Base-by-base conservation (phyloP, 179 eudicot genomes). In the Beta lomatogona region DNA sequence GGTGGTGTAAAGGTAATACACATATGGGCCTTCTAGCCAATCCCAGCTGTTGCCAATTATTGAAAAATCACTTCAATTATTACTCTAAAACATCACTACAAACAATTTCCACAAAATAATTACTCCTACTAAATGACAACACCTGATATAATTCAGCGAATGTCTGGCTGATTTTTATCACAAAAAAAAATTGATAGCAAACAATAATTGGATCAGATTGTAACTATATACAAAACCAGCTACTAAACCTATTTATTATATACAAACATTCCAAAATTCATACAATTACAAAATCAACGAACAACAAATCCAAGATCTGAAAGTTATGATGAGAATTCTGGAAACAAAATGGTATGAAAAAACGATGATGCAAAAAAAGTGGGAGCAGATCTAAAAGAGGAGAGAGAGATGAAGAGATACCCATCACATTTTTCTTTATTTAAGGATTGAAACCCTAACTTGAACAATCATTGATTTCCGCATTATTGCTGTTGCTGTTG, bases 1-100 rank as follows among this genome's bases (percentile, higher is more conserved):
- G 22, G 90, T 88, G 9, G 85, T 93, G 86, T 95, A 95, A 7
- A 95, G 97, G 78, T 86, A 95, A 89, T 95, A 95, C 25, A 95
- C 98, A 83, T 95, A 95, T 3, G 98, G 98, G 0, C 98, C 98
- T 85, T 95, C 98, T 84, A 95, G 88, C 99, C 99, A 95, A 87
- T 95, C 98, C 98, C 99, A 69, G 99, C 99, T 95, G 86, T 86
- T 79, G 69, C 76, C 77, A 73, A 55, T 73, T 0, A 52, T 28
- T 54, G 31, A 15, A 71, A 48, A 78, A 60, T 45, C 69, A 71
- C 48, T 61, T 75, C 66, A 54, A 61, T 18, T 19, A 64, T 65
- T 54, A 53, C 75, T 67, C 5, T 8, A 44, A 18, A 50, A 48
- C 73, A 52, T 16, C 25, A 53, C 36, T 22, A 44, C 13, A 41